These are phyloP conservation scores for Ascobolus immersus DNA, from an alignment of 495 filamentous ascomycete species.

Conservation along the genomic window DNA sequence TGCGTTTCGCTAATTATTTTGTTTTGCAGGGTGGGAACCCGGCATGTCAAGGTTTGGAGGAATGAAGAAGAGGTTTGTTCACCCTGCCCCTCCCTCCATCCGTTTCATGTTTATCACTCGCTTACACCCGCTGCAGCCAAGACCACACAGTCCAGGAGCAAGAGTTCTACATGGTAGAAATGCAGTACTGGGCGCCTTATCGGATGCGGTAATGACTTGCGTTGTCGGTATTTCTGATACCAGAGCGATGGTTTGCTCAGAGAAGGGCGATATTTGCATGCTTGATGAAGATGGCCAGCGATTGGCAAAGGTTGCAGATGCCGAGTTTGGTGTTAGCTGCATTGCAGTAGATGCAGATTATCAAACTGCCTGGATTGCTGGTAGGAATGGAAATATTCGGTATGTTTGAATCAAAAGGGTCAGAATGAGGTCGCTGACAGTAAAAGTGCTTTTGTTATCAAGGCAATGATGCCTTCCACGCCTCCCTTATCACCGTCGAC, in stretches of 20 bases:
- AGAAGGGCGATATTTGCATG: slow-evolving; percentile 47
- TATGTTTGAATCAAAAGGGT: slow-evolving; percentile 4
- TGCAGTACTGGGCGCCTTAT: slow-evolving; percentile 47
- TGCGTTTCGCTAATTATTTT: slow-evolving; percentile 18
- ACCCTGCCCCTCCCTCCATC: neutral
- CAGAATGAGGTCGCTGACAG: neutral
- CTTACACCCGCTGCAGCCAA: slow-evolving; percentile 13
- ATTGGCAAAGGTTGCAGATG: slow-evolving; percentile 33
- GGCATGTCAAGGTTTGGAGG: slow-evolving; percentile 86
- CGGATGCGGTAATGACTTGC: slow-evolving; percentile 61
- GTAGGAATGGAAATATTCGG: slow-evolving; percentile 17
- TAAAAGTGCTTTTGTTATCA: slow-evolving; percentile 15
- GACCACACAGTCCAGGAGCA: slow-evolving; percentile 22
- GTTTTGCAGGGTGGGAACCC: slow-evolving; percentile 39
- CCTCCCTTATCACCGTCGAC: slow-evolving; percentile 15
- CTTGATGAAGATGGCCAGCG: slow-evolving; percentile 51
- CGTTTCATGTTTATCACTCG: neutral
- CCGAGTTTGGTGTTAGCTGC: slow-evolving; percentile 37
- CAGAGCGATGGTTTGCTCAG: slow-evolving; percentile 44
- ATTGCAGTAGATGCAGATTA: slow-evolving; percentile 30
- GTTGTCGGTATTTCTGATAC: slow-evolving; percentile 46
- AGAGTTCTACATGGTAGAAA: slow-evolving; percentile 36
- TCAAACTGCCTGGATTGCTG: slow-evolving; percentile 30
- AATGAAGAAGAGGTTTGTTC: slow-evolving; percentile 33
- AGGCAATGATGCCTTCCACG: slow-evolving; percentile 16